Percentiles rank a stretch among this genome's conserved stretches.
phyloP scores from a whole-genome alignment of 2,329 filamentous ascomycete species.

The Fusarium albosuccineum region DNA sequence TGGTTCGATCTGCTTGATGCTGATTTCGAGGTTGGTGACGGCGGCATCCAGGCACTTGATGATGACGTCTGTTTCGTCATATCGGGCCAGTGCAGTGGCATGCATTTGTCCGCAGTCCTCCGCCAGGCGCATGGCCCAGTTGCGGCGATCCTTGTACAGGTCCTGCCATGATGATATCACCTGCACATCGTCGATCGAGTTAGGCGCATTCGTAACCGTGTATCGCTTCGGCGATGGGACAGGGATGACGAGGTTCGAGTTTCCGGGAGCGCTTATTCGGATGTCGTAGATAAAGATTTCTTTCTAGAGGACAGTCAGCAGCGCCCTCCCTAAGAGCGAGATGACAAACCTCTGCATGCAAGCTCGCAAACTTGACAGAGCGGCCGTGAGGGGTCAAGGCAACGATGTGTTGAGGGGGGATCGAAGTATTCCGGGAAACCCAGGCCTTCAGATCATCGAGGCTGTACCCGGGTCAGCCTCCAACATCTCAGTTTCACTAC shows the following conservation, averaged over 20 bases:
- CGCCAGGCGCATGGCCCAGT: conserved; percentile 81
- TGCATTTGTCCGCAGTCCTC: conserved; percentile 78
- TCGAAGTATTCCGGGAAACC: conserved; percentile 80
- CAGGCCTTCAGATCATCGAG: conserved; percentile 88
- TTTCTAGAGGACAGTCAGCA: conserved; percentile 63
- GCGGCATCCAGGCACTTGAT: conserved; percentile 86
- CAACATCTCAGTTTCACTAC: not conserved
- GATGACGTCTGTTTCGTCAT: conserved; percentile 81
- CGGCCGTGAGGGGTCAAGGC: conserved; percentile 87
- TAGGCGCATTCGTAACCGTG: conserved; percentile 77
- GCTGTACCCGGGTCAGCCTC: conserved; percentile 56
- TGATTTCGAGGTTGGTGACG: conserved; percentile 84
- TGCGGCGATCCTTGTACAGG: conserved; percentile 82
- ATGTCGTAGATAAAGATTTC: conserved; percentile 96
- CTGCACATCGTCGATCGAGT: conserved; percentile 83
- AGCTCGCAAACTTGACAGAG: conserved; percentile 82
- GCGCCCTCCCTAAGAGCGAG: conserved; percentile 5
- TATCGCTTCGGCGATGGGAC: conserved; percentile 66
- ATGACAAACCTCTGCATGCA: conserved; percentile 78
- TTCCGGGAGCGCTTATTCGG: conserved; percentile 70
- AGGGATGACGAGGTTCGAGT: conserved; percentile 61
- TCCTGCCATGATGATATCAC: conserved; percentile 90
- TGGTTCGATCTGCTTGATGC: conserved; percentile 77
- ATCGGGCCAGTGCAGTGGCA: conserved; percentile 71
- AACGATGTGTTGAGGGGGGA: conserved; percentile 84